phyloP scores from a whole-genome alignment of 768 basidiomycete species.

The Amanita subjunquillea region DNA sequence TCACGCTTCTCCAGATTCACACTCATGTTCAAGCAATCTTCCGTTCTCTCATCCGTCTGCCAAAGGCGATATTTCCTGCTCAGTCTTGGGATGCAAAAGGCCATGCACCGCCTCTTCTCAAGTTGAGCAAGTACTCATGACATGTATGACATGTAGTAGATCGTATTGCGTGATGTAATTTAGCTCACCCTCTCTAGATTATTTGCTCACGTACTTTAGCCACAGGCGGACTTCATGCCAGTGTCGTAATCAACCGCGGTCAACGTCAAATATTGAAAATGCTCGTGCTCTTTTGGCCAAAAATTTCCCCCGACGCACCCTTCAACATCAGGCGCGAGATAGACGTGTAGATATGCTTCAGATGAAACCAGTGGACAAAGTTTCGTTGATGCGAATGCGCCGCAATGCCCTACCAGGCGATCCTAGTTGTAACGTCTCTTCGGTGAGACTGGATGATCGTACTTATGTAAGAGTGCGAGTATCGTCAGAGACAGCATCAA shows the following conservation, averaged over 20 bases:
- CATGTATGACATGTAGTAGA: neutral
- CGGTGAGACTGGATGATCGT: slow-evolving; percentile 43
- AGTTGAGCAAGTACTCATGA: neutral
- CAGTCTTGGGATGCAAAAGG: slow-evolving; percentile 39
- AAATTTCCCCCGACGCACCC: slow-evolving; percentile 29
- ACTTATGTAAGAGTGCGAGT: slow-evolving; percentile 40
- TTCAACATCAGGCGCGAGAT: slow-evolving; percentile 14
- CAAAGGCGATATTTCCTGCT: slow-evolving; percentile 30
- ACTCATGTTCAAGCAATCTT: slow-evolving; percentile 34
- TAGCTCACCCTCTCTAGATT: neutral
- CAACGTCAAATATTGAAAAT: slow-evolving; percentile 26
- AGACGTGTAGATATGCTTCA: slow-evolving; percentile 40
- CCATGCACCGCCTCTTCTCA: slow-evolving; percentile 35
- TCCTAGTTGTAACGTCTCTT: slow-evolving; percentile 38
- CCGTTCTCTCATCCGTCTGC: neutral
- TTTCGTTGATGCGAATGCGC: slow-evolving; percentile 68
- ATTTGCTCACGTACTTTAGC: slow-evolving; percentile 23
- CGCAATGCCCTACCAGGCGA: slow-evolving; percentile 59
- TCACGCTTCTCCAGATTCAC: slow-evolving; percentile 52
- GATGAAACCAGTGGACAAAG: slow-evolving; percentile 39
- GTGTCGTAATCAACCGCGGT: slow-evolving; percentile 25
- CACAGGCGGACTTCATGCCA: slow-evolving; percentile 61
- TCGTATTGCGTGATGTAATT: neutral
- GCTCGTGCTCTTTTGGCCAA: slow-evolving; percentile 46
- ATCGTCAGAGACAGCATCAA: slow-evolving; percentile 23